Base-by-base conservation (phyloP, 2,329 filamentous ascomycete species). In the Pyrenophora graminea region DNA sequence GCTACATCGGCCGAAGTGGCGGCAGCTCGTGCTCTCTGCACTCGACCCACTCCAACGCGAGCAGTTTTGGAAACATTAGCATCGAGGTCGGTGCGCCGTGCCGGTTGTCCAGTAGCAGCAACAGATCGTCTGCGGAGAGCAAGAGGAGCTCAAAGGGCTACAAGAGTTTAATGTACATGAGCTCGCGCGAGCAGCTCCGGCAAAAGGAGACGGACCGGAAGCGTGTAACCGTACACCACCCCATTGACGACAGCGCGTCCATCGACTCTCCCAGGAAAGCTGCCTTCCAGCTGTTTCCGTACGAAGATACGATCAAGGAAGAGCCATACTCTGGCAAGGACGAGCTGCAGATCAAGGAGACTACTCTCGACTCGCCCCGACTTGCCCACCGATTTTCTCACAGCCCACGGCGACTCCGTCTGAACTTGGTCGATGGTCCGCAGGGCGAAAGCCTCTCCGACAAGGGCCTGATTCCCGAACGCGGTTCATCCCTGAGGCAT, bases 131-230 rank as follows among this genome's bases (percentile, higher is more conserved):
- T 3, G 55, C 54, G 9, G 70, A 72, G 47, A 73, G 68, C 58
- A 69, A 70, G 57, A 53, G 68, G 41, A 73, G 71, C 53, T 52
- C 56, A 27, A 71, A 63, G 45, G 66, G 62, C 41, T 66, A 81
- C 55, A 83, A 81, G 66, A 82, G 85, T 3, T 73, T 89, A 64
- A 85, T 86, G 81, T 89, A 89, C 64, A 89, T 88, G 85, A 85
- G 81, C 74, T 90, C 87, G 39, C 86, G 83, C 66, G 87, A 90
- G 69, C 79, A 80, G 25, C 74, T 90, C 39, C 80, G 82, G 39
- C 83, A 85, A 44, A 85, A 80, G 58, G 85, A 88, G 56, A 74
- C 74, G 3, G 85, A 88, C 56, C 81, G 82, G 60, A 87, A 83
- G 63, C 79, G 85, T 34, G 64, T 74, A n/a, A 80, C 63, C 15